Evolutionary conservation across 2,329 filamentous ascomycete species (phyloP).

Genomic region (Hirsutella minnesotensis): DNA sequence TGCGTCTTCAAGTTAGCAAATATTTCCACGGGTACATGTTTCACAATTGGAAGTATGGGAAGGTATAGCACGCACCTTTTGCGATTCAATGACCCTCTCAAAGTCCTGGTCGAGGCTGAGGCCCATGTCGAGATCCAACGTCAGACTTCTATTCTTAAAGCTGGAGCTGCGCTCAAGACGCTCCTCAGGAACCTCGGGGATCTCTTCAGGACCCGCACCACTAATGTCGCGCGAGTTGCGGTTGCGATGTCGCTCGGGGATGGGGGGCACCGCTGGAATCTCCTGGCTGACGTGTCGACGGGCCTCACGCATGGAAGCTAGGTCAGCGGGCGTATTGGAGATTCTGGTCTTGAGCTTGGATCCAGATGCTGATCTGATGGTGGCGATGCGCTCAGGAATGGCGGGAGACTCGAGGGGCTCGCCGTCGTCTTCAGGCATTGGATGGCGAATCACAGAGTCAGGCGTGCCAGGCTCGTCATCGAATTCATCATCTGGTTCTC

Average conservation of each 20-base stretch:
- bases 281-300: slow-evolving; percentile 77
- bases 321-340: slow-evolving; percentile 76
- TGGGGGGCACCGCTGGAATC: slow-evolving; percentile 44
- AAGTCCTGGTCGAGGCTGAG: slow-evolving; percentile 87
- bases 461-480: slow-evolving; percentile 61
- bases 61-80: slow-evolving; percentile 60
- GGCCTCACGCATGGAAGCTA: slow-evolving; percentile 73
- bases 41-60: slow-evolving; percentile 11
- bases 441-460: slow-evolving; percentile 80
- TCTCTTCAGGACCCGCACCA: slow-evolving; percentile 22
- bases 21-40: slow-evolving; percentile 21
- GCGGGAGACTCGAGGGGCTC: slow-evolving; percentile 42
- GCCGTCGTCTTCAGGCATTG: slow-evolving; percentile 37
- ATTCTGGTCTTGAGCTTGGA: slow-evolving; percentile 81
- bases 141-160: slow-evolving; percentile 72
- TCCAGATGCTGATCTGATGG: slow-evolving; percentile 72
- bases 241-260: slow-evolving; percentile 48
- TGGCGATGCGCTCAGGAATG: slow-evolving; percentile 74
- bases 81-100: slow-evolving; percentile 84
- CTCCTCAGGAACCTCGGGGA: slow-evolving; percentile 18
- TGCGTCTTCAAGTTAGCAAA: slow-evolving; percentile 52
- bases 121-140: slow-evolving; percentile 69
- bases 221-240: slow-evolving; percentile 35
- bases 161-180: slow-evolving; percentile 54
- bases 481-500: slow-evolving; percentile 39